phyloP scores from a whole-genome alignment of 2,329 filamentous ascomycete species.

The Drechmeria coniospora region DNA sequence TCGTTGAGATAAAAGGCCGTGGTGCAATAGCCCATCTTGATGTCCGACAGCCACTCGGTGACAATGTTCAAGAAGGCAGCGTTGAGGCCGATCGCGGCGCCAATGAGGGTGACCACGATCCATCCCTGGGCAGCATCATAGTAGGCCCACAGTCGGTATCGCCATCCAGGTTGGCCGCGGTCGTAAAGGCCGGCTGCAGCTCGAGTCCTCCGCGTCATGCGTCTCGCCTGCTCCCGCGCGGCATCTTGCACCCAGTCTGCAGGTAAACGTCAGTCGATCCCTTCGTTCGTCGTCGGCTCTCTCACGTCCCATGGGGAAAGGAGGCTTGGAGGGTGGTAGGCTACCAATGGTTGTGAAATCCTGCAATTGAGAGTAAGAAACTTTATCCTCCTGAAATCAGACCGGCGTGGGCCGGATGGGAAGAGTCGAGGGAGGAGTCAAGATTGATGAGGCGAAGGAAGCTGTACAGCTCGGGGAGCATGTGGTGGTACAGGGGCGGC shows the following conservation, averaged over 20 bases:
- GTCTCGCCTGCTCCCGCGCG: slow-evolving; percentile 70
- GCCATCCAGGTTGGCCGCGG: slow-evolving; percentile 56
- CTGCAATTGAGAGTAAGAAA: no score
- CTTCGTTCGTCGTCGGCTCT: background rate
- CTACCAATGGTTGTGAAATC: no score
- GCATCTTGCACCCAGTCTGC: slow-evolving; percentile 96
- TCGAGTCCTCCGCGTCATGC: slow-evolving; percentile 59
- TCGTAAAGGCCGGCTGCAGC: slow-evolving; percentile 60
- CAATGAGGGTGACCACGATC: slow-evolving; percentile 92
- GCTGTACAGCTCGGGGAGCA: slow-evolving; percentile 1
- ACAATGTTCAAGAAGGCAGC: slow-evolving; percentile 88
- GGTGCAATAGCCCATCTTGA: slow-evolving; percentile 90
- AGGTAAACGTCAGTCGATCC: slow-evolving; percentile 13
- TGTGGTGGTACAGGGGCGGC: slow-evolving; percentile 1
- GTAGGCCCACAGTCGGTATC: slow-evolving; percentile 64
- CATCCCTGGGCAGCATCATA: slow-evolving; percentile 96
- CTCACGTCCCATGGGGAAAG: no score
- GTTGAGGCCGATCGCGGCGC: slow-evolving; percentile 83
- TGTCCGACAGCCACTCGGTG: slow-evolving; percentile 91
- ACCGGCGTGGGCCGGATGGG: no score
- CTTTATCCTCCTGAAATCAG: no score
- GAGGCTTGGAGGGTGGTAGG: no score
- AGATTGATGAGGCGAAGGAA: no score
- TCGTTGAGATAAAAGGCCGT: slow-evolving; percentile 96
- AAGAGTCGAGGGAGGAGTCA: no score